These are phyloP conservation scores for Eucalyptus caleyi DNA, from an alignment of 345 rosid species.

Conservation along the genomic window DNA sequence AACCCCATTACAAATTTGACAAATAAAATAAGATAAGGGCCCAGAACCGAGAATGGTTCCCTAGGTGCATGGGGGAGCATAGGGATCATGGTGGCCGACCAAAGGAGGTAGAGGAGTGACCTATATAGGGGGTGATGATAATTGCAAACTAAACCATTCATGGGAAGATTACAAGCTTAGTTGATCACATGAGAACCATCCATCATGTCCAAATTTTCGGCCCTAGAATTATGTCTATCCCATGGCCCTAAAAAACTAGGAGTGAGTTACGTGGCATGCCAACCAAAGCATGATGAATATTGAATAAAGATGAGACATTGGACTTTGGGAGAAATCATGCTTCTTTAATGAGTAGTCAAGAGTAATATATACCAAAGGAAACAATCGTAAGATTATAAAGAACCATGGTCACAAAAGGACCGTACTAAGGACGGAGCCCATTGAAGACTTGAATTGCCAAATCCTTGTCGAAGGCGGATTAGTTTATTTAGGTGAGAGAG, in stretches of 20 bases:
- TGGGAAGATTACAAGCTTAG: not conserved
- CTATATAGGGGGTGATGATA: not conserved
- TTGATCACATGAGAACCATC: not conserved
- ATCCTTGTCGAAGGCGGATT: not conserved
- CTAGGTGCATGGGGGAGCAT: not conserved
- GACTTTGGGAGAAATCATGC: not conserved
- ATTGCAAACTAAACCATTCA: not conserved
- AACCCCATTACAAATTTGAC: fast-evolving
- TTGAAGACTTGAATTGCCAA: not conserved
- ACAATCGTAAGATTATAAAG: not conserved
- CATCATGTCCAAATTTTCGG: not conserved
- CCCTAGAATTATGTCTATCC: not conserved
- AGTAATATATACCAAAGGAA: not conserved
- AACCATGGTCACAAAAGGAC: not conserved
- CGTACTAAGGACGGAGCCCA: not conserved
- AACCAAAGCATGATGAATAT: not conserved
- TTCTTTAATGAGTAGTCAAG: not conserved
- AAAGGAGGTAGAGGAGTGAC: not conserved
- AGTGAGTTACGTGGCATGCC: not conserved
- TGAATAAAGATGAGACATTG: not conserved
- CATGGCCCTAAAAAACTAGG: not conserved
- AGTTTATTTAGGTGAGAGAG: not conserved
- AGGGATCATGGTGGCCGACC: fast-evolving
- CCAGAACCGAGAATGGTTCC: not conserved
- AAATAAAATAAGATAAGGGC: not conserved